Evolutionary conservation across 2,329 filamentous ascomycete genomes (phyloP).

Genomic region (Apiospora marii): DNA sequence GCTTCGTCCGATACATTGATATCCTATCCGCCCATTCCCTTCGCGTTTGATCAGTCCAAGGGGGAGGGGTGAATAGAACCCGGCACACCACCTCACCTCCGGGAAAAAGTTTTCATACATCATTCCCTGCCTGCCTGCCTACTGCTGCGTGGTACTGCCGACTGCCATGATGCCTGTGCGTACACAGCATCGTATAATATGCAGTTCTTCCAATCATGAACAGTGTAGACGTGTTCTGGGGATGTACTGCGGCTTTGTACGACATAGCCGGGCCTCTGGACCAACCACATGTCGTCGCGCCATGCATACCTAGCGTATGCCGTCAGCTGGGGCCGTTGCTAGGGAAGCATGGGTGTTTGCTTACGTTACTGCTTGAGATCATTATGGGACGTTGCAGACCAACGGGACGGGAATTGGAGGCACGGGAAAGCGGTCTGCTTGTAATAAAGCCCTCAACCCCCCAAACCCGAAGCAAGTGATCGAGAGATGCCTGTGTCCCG

Average conservation of each 20-base stretch:
- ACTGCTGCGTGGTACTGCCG: constrained; percentile 1
- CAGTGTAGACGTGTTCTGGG: neutral
- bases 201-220: constrained; percentile 3
- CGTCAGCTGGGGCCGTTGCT: constrained; percentile 11
- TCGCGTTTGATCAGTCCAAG: neutral
- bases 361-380: neutral
- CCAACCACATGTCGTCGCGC: constrained; percentile 6
- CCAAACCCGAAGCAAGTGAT: neutral
- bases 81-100: neutral
- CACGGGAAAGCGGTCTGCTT: constrained; percentile 6
- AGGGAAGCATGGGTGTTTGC: neutral
- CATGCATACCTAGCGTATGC: neutral
- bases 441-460: constrained; percentile 6
- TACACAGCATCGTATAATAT: neutral
- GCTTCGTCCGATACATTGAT: neutral
- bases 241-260: constrained; percentile 2
- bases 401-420: neutral
- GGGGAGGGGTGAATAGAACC: neutral
- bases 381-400: constrained; percentile 6
- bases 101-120: neutral
- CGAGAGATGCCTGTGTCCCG: neutral
- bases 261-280: neutral
- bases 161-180: neutral
- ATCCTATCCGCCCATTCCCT: neutral
- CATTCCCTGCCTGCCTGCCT: neutral